Percentiles rank a stretch among this genome's conserved stretches.
phyloP scores from a whole-genome alignment of 805 yeast genomes.

The Cyberlindnera xishuangbannaensis region DNA sequence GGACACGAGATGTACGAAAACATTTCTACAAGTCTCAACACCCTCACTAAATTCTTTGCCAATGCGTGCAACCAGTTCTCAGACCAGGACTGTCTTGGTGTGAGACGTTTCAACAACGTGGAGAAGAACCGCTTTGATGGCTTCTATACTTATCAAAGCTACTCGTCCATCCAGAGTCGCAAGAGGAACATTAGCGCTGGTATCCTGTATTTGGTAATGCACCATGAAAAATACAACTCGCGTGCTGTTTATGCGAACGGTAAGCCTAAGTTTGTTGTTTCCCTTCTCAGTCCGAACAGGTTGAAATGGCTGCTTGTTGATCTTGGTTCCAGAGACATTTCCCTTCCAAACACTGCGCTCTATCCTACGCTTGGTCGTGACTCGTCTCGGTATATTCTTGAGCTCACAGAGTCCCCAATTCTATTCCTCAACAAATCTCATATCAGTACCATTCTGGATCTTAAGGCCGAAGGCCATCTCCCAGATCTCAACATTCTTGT shows the following conservation, averaged over 20 bases:
- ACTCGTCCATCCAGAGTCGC: slow-evolving; percentile 27
- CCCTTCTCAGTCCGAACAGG: slow-evolving; percentile 49
- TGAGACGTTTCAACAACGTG: slow-evolving; percentile 20
- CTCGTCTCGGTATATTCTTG: slow-evolving; percentile 56
- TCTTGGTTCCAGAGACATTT: slow-evolving; percentile 54
- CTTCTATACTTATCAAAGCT: slow-evolving; percentile 24
- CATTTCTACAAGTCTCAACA: slow-evolving; percentile 28
- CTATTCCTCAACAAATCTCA: slow-evolving; percentile 47
- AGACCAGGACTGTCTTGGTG: slow-evolving; percentile 34
- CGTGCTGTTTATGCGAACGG: slow-evolving; percentile 3
- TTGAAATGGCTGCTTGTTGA: slow-evolving; percentile 64
- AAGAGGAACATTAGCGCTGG: slow-evolving; percentile 36
- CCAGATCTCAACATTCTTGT: slow-evolving; percentile 42
- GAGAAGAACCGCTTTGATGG: slow-evolving; percentile 17
- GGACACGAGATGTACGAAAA: slow-evolving; percentile 20
- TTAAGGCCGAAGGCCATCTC: slow-evolving; percentile 33
- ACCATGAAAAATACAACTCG: slow-evolving; percentile 14
- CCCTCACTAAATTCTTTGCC: slow-evolving; percentile 34
- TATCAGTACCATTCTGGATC: slow-evolving; percentile 37
- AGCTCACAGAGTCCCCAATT: slow-evolving; percentile 55
- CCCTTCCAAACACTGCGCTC: slow-evolving; percentile 42
- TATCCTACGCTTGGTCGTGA: slow-evolving; percentile 52
- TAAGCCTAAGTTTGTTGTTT: slow-evolving; percentile 40
- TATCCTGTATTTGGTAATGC: slow-evolving; percentile 25
- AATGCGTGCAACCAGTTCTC: slow-evolving; percentile 27